These are phyloP conservation scores for Madurella mycetomatis DNA, from an alignment of 2,329 filamentous ascomycete genomes.

Conservation along the genomic window DNA sequence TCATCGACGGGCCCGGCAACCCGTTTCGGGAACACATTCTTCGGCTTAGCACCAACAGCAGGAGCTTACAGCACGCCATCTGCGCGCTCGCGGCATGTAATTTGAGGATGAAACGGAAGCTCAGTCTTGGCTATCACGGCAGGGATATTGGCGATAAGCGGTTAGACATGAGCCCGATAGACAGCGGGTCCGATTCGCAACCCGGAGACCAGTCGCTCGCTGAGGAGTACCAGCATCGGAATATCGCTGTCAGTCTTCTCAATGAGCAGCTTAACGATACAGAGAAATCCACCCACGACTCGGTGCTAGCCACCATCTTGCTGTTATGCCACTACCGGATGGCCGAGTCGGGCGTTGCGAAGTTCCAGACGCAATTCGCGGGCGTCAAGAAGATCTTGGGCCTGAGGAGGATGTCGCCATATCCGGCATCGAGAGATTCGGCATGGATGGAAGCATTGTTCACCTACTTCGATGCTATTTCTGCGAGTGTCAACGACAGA, in stretches of 20 bases:
- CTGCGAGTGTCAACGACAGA: slow-evolving; percentile 84
- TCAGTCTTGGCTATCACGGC: slow-evolving; percentile 55
- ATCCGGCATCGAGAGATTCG: slow-evolving; percentile 60
- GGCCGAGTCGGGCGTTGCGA: slow-evolving; percentile 86
- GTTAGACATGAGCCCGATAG: slow-evolving; percentile 34
- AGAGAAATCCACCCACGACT: slow-evolving; percentile 72
- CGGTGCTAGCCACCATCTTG: slow-evolving; percentile 79
- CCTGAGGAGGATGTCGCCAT: slow-evolving; percentile 57
- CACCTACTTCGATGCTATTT: slow-evolving; percentile 91
- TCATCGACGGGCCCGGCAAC: slow-evolving; percentile 80
- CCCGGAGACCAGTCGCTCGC: slow-evolving; percentile 63
- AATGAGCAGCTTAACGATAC: slow-evolving; percentile 81
- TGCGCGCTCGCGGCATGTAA: slow-evolving; percentile 87
- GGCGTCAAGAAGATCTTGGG: slow-evolving; percentile 87
- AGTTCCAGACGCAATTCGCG: slow-evolving; percentile 89
- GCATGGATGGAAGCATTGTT: slow-evolving; percentile 92
- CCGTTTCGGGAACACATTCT: slow-evolving; percentile 83
- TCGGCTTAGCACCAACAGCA: slow-evolving; percentile 69
- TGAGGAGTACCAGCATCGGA: slow-evolving; percentile 79
- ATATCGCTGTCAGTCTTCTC: slow-evolving; percentile 72
- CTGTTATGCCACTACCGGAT: slow-evolving; percentile 89
- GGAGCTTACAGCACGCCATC: slow-evolving; percentile 86
- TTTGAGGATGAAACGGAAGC: slow-evolving; percentile 73
- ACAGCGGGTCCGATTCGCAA: slow-evolving; percentile 43
- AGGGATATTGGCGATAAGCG: slow-evolving; percentile 47